Percentiles rank a stretch among this genome's conserved stretches.
Evolutionary conservation across 805 yeast species (phyloP).

Genomic region (Hyphopichia homilentoma): DNA sequence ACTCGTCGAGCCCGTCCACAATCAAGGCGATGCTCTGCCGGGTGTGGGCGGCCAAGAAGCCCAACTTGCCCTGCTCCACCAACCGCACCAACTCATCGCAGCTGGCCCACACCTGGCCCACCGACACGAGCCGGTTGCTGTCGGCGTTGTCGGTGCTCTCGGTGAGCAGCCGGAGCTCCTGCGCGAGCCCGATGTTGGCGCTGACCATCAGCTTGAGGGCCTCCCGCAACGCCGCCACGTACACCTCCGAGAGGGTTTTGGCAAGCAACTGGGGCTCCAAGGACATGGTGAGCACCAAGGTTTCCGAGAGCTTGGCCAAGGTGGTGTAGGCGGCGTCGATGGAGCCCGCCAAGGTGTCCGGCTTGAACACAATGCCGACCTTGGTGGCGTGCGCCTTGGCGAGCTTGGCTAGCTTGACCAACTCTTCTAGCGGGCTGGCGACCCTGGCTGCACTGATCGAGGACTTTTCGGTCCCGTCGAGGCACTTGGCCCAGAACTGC

Average conservation of each 20-base stretch:
- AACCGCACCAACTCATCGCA: constrained; percentile 49
- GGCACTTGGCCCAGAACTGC: constrained; percentile 20
- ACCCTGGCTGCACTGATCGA: constrained; percentile 29
- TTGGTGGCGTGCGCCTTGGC: constrained; percentile 76
- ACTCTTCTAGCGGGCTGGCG: constrained; percentile 49
- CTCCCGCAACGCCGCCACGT: constrained; percentile 29
- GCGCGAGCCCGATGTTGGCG: constrained; percentile 16
- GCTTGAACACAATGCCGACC: constrained; percentile 65
- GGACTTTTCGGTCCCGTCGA: constrained; percentile 14
- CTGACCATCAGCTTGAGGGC: constrained; percentile 15
- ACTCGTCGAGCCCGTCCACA: constrained; percentile 62
- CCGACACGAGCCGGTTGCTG: constrained; percentile 50
- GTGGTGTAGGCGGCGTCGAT: constrained; percentile 48
- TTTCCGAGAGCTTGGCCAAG: constrained; percentile 42
- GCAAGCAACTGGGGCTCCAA: constrained; percentile 32
- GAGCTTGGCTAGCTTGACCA: constrained; percentile 54
- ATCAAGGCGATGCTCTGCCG: constrained; percentile 43
- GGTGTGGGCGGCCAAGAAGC: constrained; percentile 46
- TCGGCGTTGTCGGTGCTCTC: constrained; percentile 11
- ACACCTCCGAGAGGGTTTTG: constrained; percentile 31
- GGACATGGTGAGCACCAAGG: constrained; percentile 43
- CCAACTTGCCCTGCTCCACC: constrained; percentile 49
- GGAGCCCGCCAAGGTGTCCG: constrained; percentile 41
- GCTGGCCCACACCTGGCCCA: constrained; percentile 70
- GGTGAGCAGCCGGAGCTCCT: constrained; percentile 23